Evolutionary conservation across 352 stramenopile genomes (phyloP).

Genomic region (Globisporangium iwayamae): DNA sequence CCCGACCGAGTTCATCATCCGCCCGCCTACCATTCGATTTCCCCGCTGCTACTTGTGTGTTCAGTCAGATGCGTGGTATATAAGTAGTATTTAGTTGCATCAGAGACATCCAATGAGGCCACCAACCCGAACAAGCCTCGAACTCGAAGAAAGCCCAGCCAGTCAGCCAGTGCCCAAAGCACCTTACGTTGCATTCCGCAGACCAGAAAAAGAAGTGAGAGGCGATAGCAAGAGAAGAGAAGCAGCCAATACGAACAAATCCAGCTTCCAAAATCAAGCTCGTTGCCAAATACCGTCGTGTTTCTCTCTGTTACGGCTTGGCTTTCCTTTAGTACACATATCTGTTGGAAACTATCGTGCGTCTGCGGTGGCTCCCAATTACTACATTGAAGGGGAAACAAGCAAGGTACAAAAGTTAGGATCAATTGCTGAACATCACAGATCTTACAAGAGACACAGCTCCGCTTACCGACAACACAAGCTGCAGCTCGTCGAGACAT

Average conservation of each 20-base stretch:
- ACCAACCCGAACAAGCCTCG: background rate
- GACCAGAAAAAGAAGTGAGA: slow-evolving; percentile 8
- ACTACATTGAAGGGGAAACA: background rate
- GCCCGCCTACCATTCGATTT: background rate
- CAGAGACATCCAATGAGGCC: slow-evolving; percentile 6
- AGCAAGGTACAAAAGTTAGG: slow-evolving; percentile 1
- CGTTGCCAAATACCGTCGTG: slow-evolving; percentile 1
- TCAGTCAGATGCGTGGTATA: slow-evolving; percentile 2
- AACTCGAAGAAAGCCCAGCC: background rate
- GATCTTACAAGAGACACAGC: background rate
- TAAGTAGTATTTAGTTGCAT: slow-evolving; percentile 11
- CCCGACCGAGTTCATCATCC: background rate
- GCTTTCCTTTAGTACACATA: background rate
- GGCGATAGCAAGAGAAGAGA: background rate
- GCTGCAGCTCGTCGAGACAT: slow-evolving; percentile 54
- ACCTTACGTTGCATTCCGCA: background rate
- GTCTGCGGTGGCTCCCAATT: background rate
- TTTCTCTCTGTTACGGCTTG: slow-evolving; percentile 1
- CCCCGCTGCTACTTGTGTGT: slow-evolving; percentile 5
- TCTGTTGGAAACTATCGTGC: background rate
- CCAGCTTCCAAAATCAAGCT: background rate
- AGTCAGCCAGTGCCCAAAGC: background rate
- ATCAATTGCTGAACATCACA: background rate
- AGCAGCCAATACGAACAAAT: background rate
- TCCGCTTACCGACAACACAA: slow-evolving; percentile 23